Percentiles rank a stretch among this genome's conserved stretches.
Conservation (phyloP, 2,329 filamentous ascomycete species). For the Phymatotrichopsis omnivora region DNA sequence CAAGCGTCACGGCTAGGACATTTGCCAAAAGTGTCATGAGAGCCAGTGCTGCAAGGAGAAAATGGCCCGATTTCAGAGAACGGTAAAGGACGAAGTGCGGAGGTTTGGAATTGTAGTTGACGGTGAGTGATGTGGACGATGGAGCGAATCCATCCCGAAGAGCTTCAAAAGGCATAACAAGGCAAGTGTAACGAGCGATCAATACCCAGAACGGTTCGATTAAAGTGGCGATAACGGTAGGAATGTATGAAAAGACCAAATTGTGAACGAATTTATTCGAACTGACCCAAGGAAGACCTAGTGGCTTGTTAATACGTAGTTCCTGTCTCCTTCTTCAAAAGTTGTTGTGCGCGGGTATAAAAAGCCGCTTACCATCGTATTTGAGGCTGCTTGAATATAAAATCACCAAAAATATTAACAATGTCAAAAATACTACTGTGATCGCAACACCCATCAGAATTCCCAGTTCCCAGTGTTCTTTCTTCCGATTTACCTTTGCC, state of each 20-base stretch:
- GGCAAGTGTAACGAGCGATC: neutral
- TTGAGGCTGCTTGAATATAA: neutral
- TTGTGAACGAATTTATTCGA: neutral
- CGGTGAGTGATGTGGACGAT: neutral
- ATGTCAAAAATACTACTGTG: neutral
- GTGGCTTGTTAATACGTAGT: too few species aligned
- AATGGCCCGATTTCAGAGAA: neutral
- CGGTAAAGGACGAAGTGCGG: conserved; percentile 1
- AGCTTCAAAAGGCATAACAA: neutral
- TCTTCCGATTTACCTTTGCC: neutral
- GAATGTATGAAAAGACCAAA: neutral
- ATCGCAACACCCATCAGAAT: neutral
- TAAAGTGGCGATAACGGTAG: neutral
- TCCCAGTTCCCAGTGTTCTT: neutral
- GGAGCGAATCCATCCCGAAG: neutral
- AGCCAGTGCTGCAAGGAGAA: neutral
- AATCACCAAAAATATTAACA: neutral
- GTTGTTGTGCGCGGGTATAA: too few species aligned
- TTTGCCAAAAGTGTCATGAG: conserved; percentile 2
- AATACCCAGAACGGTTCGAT: conserved; percentile 2
- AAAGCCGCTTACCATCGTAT: neutral
- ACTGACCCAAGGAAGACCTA: neutral
- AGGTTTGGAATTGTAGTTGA: conserved; percentile 1
- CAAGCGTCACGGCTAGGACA: conserved; percentile 4
- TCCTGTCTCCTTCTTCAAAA: too few species aligned